phyloP scores from a whole-genome alignment of 805 yeast genomes.

The Metschnikowia vanudenii region DNA sequence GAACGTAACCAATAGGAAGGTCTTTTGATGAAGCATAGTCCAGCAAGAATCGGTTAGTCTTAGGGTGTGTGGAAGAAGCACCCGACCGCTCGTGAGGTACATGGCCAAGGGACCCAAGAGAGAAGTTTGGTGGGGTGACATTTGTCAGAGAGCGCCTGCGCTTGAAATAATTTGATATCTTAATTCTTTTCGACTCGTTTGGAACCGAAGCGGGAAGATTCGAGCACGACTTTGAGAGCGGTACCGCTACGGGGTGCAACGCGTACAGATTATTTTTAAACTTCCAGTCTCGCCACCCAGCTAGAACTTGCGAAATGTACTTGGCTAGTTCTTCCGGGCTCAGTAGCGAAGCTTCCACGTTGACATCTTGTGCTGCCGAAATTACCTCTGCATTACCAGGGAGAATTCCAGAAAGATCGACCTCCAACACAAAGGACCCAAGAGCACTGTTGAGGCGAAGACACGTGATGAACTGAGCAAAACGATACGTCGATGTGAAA shows the following conservation, averaged over 20 bases:
- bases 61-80: slow-evolving; percentile 43
- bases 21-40: slow-evolving; percentile 71
- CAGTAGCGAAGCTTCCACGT: neutral
- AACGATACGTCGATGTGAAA: slow-evolving; percentile 70
- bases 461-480: slow-evolving; percentile 75
- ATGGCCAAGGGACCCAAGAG: slow-evolving; percentile 12
- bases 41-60: slow-evolving; percentile 55
- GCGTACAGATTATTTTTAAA: slow-evolving; percentile 63
- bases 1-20: slow-evolving; percentile 71
- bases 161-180: slow-evolving; percentile 19
- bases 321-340: slow-evolving; percentile 1
- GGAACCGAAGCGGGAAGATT: slow-evolving; percentile 1
- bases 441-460: slow-evolving; percentile 55
- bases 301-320: slow-evolving; percentile 38
- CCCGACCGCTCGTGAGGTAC: neutral
- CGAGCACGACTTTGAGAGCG: slow-evolving; percentile 17
- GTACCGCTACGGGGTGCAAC: slow-evolving; percentile 23
- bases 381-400: slow-evolving; percentile 31
- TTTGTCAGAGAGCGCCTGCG: slow-evolving; percentile 13
- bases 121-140: slow-evolving; percentile 13
- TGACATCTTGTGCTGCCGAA: slow-evolving; percentile 9
- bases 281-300: slow-evolving; percentile 94
- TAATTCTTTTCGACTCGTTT: slow-evolving; percentile 10
- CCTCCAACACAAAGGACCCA: slow-evolving; percentile 52
- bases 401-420: slow-evolving; percentile 56